Base-by-base conservation (phyloP, 1,139 yeast genomes). In the Ashbya aceris region DNA sequence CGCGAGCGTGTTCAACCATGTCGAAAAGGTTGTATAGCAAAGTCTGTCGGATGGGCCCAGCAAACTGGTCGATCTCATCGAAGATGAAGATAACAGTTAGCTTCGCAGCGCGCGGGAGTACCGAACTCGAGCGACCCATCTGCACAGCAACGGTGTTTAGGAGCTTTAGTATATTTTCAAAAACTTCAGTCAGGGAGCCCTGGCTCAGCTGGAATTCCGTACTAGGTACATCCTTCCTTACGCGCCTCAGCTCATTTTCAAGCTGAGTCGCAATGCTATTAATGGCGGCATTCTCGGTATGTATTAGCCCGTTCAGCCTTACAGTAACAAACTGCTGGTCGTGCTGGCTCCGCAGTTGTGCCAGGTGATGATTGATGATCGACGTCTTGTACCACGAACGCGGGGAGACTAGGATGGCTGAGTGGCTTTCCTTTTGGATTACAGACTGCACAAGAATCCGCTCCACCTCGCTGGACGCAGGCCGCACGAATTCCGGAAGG, bases 21-120 rank as follows among this genome's bases (percentile, higher is more conserved):
- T 93, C 98, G 56, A 93, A 82, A 37, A 93, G 65, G 53, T 87
- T 91, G 61, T 91, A 93, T 7, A 93, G 65, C 37, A 91, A 67
- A 0, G 95, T 83, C 60, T 91, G 98, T 45, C 85, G 78, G 36
- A 75, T 71, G 39, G 76, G 79, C 7, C 74, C 70, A 0, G 91
- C 80, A 63, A 83, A 91, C 39, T 73, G 68, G 48, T 91, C 97
- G 45, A 91, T 74, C 53, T 87, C 95, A 49, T 91, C 97, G 46
- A 91, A 75, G 3, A 86, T 65, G 51, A 91, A 82, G 0, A 93
- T 65, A 5, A 91, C 73, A 0, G 95, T 76, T 30, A 80, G 69
- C 39, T 62, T 63, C 20, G 48, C 53, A 2, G 46, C 43, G 6
- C 45, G 43, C 7, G 46, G 39, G 3, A 40, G 27, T 9, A 39